Conservation (phyloP, 345 rosid genomes). For the Alliaria petiolata region DNA sequence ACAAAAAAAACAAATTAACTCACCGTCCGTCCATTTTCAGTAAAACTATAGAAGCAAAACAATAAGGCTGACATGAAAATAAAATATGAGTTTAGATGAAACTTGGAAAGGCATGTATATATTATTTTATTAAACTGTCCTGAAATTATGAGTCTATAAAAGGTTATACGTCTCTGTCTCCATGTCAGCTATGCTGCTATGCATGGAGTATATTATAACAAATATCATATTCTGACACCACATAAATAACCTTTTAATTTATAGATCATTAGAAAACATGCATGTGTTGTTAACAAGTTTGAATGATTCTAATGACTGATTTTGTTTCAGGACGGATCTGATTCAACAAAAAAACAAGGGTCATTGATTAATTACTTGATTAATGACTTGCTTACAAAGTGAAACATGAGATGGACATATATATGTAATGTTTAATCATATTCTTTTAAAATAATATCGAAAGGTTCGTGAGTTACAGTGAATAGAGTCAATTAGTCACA, state of each 20-base stretch:
- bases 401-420: neutral
- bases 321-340: too few relatives aligned
- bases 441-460: too few relatives aligned
- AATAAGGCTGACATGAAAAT: constrained; percentile 19
- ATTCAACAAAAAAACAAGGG: constrained; percentile 10
- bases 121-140: constrained; percentile 15
- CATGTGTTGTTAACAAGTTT: constrained; percentile 20
- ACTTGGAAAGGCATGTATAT: constrained; percentile 9
- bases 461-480: constrained; percentile 9
- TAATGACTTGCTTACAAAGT: neutral
- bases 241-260: constrained; percentile 8
- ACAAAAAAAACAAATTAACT: neutral
- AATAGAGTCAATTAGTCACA: constrained; percentile 16
- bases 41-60: too few relatives aligned
- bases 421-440: too few relatives aligned
- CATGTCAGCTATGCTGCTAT: constrained; percentile 33
- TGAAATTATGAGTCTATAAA: constrained; percentile 29
- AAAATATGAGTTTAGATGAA: constrained; percentile 16
- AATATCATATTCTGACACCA: constrained; percentile 22
- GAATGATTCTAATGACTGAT: neutral
- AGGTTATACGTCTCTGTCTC: constrained; percentile 34
- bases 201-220: constrained; percentile 22
- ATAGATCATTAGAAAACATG: constrained; percentile 3
- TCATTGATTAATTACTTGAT: neutral
- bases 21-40: neutral